Conservation (phyloP, 805 yeast species). For the Candida insectorum region DNA sequence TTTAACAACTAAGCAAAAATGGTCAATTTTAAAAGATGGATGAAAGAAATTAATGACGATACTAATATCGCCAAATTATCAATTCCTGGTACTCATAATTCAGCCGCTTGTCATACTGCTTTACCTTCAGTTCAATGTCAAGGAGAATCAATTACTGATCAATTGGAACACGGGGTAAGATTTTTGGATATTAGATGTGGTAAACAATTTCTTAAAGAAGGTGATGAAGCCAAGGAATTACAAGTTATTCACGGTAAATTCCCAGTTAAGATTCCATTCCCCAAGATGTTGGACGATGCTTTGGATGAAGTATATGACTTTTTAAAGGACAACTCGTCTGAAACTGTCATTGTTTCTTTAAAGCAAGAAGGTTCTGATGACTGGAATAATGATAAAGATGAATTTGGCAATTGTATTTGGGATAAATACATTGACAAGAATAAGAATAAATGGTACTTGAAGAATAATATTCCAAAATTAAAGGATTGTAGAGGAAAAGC, state of each 20-base stretch:
- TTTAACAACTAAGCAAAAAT: too few relatives aligned
- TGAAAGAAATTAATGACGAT: constrained; percentile 50
- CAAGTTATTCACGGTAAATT: constrained; percentile 74
- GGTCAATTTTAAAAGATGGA: constrained; percentile 51
- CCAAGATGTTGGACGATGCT: constrained; percentile 48
- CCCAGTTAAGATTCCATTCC: constrained; percentile 62
- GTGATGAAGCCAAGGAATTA: constrained; percentile 50
- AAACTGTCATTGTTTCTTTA: constrained; percentile 62
- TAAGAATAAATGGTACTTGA: constrained; percentile 59
- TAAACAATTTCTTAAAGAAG: constrained; percentile 50
- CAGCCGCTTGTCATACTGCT: constrained; percentile 69
- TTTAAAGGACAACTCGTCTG: constrained; percentile 49
- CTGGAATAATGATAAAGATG: constrained; percentile 63
- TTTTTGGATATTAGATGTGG: constrained; percentile 69
- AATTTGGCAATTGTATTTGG: constrained; percentile 62
- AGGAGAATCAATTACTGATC: constrained; percentile 55
- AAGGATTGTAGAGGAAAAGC: constrained; percentile 67
- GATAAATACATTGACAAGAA: constrained; percentile 48
- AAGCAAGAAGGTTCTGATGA: constrained; percentile 71
- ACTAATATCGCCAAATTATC: constrained; percentile 51
- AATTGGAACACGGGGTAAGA: constrained; percentile 70
- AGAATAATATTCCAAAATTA: constrained; percentile 52
- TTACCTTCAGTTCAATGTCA: constrained; percentile 79
- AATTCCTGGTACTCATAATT: constrained; percentile 83
- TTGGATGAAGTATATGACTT: constrained; percentile 60